Conservation (phyloP, 305 asterid genomes). For the Fraxinus sp. region DNA sequence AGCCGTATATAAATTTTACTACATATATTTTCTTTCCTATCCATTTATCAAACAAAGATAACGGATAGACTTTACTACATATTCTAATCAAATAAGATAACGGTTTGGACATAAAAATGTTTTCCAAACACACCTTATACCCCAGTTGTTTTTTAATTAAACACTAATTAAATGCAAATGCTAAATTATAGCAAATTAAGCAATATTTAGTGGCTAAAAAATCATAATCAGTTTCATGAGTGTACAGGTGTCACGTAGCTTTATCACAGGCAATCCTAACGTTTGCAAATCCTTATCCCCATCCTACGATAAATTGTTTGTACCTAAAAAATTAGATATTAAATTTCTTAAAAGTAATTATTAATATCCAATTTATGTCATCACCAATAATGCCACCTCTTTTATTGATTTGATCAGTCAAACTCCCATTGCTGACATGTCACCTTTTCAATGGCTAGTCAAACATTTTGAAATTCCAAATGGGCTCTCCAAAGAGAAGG, state of each 20-base stretch:
- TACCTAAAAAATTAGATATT: neutral
- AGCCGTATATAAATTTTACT: neutral
- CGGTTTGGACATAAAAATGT: neutral
- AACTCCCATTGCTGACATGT: constrained; percentile 31
- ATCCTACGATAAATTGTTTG: neutral
- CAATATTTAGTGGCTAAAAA: constrained; percentile 24
- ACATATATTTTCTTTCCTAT: neutral
- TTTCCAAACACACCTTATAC: neutral
- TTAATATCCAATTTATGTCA: constrained; percentile 27
- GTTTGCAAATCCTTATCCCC: neutral
- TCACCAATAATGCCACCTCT: constrained; percentile 38
- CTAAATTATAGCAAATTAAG: neutral
- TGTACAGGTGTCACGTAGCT: constrained; percentile 15
- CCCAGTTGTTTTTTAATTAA: neutral
- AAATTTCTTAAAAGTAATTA: constrained; percentile 27
- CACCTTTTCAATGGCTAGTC: constrained; percentile 34
- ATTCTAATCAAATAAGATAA: neutral
- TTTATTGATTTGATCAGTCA: constrained; percentile 33
- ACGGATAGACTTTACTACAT: neutral
- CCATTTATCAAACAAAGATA: neutral
- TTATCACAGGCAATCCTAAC: constrained; percentile 12
- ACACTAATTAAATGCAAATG: constrained; percentile 1
- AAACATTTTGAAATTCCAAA: constrained; percentile 26
- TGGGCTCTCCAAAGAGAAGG: constrained; percentile 5
- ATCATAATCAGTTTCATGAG: constrained; percentile 18